Evolutionary conservation across 2,329 filamentous ascomycete species (phyloP).

Genomic region (Fusarium sambucinum): DNA sequence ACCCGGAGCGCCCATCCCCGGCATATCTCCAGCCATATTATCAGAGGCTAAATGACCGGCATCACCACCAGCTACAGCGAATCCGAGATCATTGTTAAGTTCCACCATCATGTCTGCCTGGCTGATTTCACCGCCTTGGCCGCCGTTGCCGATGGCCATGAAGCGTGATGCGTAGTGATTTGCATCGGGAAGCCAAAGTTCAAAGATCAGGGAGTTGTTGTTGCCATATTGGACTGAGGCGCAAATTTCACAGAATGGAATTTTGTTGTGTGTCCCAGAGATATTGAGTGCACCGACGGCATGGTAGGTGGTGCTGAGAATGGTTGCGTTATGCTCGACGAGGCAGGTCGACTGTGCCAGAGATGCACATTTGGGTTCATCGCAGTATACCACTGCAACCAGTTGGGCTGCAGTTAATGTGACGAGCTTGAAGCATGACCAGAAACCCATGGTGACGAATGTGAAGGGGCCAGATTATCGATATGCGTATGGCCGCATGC

Average conservation of each 20-base stretch:
- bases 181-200: neutral
- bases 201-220: neutral
- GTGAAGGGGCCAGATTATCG: neutral
- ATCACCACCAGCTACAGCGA: neutral
- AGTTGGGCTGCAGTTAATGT: neutral
- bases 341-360: neutral
- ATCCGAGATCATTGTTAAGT: neutral
- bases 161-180: neutral
- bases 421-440: neutral
- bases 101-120: neutral
- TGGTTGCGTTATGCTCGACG: neutral
- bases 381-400: neutral
- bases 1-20: conserved; percentile 4
- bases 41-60: conserved; percentile 2
- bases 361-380: neutral
- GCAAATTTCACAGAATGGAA: neutral
- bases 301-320: neutral
- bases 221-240: neutral
- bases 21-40: neutral
- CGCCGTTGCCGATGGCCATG: neutral
- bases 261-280: neutral
- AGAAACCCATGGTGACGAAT: neutral
- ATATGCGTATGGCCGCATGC: neutral
- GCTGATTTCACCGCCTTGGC: neutral
- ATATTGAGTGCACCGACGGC: neutral